phyloP scores from a whole-genome alignment of 805 yeast genomes.

The Pichia rugopelliculosa region DNA sequence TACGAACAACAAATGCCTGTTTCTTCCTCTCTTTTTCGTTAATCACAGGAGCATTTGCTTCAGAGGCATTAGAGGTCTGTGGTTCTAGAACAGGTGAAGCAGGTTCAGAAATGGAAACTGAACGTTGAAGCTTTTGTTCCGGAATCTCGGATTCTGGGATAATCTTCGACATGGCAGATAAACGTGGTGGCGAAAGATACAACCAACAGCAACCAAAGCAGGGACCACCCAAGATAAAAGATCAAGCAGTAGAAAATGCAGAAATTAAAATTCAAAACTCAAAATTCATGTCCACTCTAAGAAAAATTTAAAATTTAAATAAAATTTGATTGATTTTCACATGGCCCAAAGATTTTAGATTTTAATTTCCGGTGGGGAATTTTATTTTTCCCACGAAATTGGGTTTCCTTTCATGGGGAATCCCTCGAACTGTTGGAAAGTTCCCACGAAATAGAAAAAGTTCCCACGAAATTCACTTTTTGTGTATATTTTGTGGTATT shows the following conservation, averaged over 20 bases:
- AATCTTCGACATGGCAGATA: too few species aligned
- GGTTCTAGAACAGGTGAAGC: background rate
- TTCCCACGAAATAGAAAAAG: background rate
- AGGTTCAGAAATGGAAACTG: background rate
- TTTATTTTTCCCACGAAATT: background rate
- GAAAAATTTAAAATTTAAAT: too few species aligned
- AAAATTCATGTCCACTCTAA: too few species aligned
- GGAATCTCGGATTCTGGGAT: background rate
- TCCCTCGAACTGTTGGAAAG: too few species aligned
- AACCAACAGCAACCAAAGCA: too few species aligned
- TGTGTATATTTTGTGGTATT: too few species aligned
- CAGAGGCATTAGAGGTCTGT: background rate
- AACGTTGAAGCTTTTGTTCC: background rate
- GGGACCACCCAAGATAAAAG: too few species aligned
- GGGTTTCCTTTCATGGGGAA: background rate
- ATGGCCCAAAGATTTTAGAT: background rate
- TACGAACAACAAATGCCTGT: conserved; percentile 77
- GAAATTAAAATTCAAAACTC: too few species aligned
- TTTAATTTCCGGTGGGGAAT: background rate
- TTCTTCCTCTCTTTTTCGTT: conserved; percentile 58
- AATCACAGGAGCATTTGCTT: conserved; percentile 12
- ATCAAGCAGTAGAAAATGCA: too few species aligned
- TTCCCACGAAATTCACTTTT: background rate
- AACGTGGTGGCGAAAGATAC: too few species aligned
- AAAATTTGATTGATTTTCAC: background rate